Conservation (phyloP, 1,139 yeast genomes). For the Geotrichum klebahnii region DNA sequence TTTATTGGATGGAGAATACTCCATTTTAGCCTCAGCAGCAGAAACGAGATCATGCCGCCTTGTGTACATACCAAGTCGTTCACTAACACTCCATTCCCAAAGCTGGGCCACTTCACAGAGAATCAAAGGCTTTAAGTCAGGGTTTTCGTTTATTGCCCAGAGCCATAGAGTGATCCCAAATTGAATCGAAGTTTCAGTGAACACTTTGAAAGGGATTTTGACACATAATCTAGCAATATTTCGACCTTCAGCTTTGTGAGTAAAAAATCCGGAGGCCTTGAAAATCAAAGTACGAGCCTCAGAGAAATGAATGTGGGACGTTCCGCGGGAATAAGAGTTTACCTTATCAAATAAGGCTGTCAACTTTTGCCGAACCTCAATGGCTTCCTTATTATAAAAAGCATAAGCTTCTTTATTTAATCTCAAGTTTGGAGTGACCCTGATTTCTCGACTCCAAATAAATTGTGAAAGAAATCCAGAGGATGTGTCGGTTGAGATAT, state of each 20-base stretch:
- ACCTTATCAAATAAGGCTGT: conserved; percentile 6
- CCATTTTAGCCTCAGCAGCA: conserved; percentile 75
- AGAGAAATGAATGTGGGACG: conserved; percentile 20
- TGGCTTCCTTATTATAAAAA: conserved; percentile 21
- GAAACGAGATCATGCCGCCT: conserved; percentile 52
- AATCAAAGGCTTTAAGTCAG: conserved; percentile 54
- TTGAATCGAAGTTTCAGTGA: conserved; percentile 59
- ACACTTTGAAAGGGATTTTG: conserved; percentile 63
- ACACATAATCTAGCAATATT: conserved; percentile 42
- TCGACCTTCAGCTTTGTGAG: conserved; percentile 26
- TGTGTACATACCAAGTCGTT: conserved; percentile 62
- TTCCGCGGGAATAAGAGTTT: neutral
- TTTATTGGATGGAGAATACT: conserved; percentile 80
- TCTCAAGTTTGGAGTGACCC: conserved; percentile 16
- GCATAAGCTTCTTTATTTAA: conserved; percentile 16
- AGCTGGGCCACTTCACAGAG: conserved; percentile 62
- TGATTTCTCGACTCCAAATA: conserved; percentile 53
- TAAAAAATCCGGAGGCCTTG: conserved; percentile 31
- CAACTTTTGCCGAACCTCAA: conserved; percentile 14
- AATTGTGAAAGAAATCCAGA: conserved; percentile 76
- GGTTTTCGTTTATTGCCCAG: conserved; percentile 67
- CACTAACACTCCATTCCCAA: conserved; percentile 66
- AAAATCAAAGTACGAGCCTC: conserved; percentile 34
- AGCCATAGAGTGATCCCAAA: conserved; percentile 77
- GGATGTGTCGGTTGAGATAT: conserved; percentile 49